Conservation (phyloP, 2,329 filamentous ascomycete species). For the Chrysosporium queenslandicum region DNA sequence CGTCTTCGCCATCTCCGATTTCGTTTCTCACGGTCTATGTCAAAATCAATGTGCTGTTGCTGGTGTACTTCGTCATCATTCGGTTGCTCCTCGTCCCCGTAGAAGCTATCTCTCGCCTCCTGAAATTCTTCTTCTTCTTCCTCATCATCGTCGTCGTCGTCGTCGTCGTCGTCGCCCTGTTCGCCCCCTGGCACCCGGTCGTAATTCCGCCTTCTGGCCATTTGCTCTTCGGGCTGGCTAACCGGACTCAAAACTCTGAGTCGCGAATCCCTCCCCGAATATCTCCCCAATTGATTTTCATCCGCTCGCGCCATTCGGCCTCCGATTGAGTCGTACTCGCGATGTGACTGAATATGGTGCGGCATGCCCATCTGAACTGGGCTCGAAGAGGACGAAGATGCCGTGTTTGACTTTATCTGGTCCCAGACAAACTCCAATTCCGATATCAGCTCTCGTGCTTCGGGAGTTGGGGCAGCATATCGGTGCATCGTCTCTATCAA, state of each 20-base stretch:
- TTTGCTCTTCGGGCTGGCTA: constrained; percentile 64
- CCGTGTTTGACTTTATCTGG: constrained; percentile 78
- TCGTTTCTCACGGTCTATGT: constrained; percentile 20
- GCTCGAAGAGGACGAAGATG: constrained; percentile 49
- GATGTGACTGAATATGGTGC: constrained; percentile 27
- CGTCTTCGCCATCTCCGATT: constrained; percentile 63
- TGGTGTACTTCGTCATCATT: constrained; percentile 37
- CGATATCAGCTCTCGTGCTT: constrained; percentile 75
- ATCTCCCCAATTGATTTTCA: constrained; percentile 35
- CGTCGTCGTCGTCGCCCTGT: constrained; percentile 34
- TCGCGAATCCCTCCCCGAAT: constrained; percentile 43
- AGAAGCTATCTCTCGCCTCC: constrained; percentile 20
- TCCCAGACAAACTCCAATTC: constrained; percentile 99
- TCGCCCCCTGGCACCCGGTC: constrained; percentile 40
- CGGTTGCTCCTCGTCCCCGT: constrained; percentile 28
- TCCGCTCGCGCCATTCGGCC: constrained; percentile 26
- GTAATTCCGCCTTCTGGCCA: constrained; percentile 27
- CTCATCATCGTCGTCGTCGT: constrained; percentile 30
- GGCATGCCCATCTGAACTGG: constrained; percentile 26
- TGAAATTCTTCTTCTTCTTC: constrained; percentile 27
- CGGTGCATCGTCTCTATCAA: constrained; percentile 94
- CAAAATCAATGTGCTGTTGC: constrained; percentile 13
- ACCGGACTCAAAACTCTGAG: constrained; percentile 73
- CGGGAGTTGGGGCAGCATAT: constrained; percentile 71
- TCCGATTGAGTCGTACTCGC: constrained; percentile 30